Evolutionary conservation across 1,139 yeast genomes (phyloP).

Genomic region (Yamadazyma taylorii): DNA sequence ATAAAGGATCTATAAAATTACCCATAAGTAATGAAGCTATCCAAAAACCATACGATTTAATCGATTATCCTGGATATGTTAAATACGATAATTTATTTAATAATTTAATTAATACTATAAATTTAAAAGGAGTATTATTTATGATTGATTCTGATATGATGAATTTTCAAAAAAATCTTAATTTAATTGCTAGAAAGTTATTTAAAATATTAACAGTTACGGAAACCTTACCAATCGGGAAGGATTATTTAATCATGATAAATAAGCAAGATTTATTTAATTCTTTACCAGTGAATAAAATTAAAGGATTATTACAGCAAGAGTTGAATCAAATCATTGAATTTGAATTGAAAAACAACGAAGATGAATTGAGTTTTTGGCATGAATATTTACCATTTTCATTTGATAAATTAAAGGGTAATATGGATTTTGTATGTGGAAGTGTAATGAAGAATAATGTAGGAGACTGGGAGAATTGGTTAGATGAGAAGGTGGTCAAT

Average conservation of each 20-base stretch:
- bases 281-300: slow-evolving; percentile 65
- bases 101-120: slow-evolving; percentile 40
- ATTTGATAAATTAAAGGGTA: slow-evolving; percentile 71
- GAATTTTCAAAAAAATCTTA: slow-evolving; percentile 13
- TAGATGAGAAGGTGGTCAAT: slow-evolving; percentile 70
- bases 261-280: slow-evolving; percentile 86
- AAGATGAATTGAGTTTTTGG: slow-evolving; percentile 37
- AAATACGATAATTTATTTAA: slow-evolving; percentile 59
- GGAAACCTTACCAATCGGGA: slow-evolving; percentile 61
- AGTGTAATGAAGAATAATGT: slow-evolving; percentile 59
- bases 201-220: slow-evolving; percentile 55
- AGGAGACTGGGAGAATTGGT: slow-evolving; percentile 72
- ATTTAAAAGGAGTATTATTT: slow-evolving; percentile 65
- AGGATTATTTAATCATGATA: slow-evolving; percentile 72
- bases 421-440: slow-evolving; percentile 69
- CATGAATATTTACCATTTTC: slow-evolving; percentile 46
- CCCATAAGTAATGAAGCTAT: slow-evolving; percentile 38
- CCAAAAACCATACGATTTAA: slow-evolving; percentile 43
- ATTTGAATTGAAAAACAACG: slow-evolving; percentile 39
- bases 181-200: slow-evolving; percentile 50
- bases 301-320: slow-evolving; percentile 56
- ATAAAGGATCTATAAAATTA: slow-evolving; percentile 27
- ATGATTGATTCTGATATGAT: slow-evolving; percentile 55
- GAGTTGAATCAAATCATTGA: slow-evolving; percentile 63
- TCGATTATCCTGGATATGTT: slow-evolving; percentile 86